Evolutionary conservation across 192 early-diverging fungal genomes (phyloP).

Genomic region (Coemansia sp.): DNA sequence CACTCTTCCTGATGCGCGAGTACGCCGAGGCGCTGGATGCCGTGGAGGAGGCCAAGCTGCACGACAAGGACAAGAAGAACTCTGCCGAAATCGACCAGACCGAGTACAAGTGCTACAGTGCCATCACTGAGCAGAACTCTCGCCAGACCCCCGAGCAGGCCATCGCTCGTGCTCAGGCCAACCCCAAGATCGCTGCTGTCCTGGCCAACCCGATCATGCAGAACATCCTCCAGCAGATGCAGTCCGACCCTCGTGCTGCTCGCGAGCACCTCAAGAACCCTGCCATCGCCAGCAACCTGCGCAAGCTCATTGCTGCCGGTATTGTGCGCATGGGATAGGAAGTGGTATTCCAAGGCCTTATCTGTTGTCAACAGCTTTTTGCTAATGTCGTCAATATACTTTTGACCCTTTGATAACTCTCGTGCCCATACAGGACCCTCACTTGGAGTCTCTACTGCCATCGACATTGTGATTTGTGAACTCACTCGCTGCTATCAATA

Average conservation of each 20-base stretch:
- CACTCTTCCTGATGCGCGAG: constrained; percentile 88
- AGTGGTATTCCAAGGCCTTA: no score
- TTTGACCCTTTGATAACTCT: neutral
- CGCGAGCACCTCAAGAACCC: constrained; percentile 98
- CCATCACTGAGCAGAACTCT: constrained; percentile 65
- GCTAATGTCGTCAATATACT: neutral
- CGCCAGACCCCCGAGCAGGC: constrained; percentile 74
- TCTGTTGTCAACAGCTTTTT: neutral
- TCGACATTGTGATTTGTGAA: neutral
- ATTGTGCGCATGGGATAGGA: constrained; percentile 72
- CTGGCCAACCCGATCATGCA: constrained; percentile 96
- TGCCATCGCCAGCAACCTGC: constrained; percentile 88
- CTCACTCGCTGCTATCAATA: neutral
- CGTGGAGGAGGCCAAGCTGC: constrained; percentile 73
- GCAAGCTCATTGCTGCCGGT: constrained; percentile 91
- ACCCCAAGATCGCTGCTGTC: constrained; percentile 90
- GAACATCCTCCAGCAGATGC: constrained; percentile 96
- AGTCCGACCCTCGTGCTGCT: constrained; percentile 90
- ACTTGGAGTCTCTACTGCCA: neutral
- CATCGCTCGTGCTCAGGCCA: constrained; percentile 80
- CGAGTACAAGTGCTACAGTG: constrained; percentile 79
- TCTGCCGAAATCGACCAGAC: constrained; percentile 83
- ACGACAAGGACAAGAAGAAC: constrained; percentile 86
- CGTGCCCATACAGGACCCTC: neutral
- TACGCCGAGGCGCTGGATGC: constrained; percentile 84